Evolutionary conservation across 148 eudicot genomes (phyloP), one percentile per base, ranked within the genome.

Genomic region (Pouteria glomerata): DNA sequence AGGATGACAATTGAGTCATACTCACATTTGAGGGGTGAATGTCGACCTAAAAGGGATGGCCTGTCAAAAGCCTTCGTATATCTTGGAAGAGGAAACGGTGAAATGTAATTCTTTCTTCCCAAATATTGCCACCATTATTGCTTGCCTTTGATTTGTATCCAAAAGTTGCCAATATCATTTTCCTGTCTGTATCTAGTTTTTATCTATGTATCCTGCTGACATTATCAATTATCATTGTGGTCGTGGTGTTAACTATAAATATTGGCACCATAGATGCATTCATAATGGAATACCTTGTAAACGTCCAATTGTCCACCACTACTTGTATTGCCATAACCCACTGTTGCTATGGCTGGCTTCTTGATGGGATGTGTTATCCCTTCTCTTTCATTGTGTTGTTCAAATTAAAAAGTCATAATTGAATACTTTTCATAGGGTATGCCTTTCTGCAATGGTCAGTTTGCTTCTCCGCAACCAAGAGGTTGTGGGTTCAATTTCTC

Each of bases 1-100:
- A 90, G 83, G 77, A 85, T 81, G 83, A 96, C 99, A 69, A 96
- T 90, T 68, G 97, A 92, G 68, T 90, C 99, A 60, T 92, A 96
- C 85, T 82, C 92, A 31, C 90, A 92, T 75, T 80, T 92, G 70
- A 88, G 92, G 70, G 97, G 87, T 69, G 90, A 83, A 74, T 84
- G 80, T 53, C 82, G 35, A 77, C 78, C 80, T 29, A 84, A 77
- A 85, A 89, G 77, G 79, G 92, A 84, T 62, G 90, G 91, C 42
- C 86, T 85, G 50, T 91, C 97, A 21, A 91, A 87, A 84, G 82
- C 88, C 37, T 84, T 84, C 45, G 55, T 72, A 73, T 77, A 75
- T 84, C 93, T 89, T 85, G 97, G 97, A 71, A 78, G 84, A 48
- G 91, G 96, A 77, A 86, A 68, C 79, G 91, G 98, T 94, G 57